A percentile compares a stretch with the other conserved stretches of the same genome.
phyloP scores from a whole-genome alignment of 352 stramenopile genomes.

The Peronospora farinosa region DNA sequence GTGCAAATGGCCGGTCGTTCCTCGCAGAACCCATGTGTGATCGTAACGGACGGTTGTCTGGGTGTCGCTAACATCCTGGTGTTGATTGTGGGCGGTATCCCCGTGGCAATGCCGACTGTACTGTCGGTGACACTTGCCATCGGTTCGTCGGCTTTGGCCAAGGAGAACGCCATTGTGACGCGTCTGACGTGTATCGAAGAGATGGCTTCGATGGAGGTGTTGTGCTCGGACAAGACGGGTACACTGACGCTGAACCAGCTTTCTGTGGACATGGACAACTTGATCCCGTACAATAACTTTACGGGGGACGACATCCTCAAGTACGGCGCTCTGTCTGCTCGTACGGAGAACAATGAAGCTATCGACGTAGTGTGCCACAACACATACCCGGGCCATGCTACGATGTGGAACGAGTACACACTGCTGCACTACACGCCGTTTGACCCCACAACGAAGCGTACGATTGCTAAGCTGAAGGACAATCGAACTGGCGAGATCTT shows the following conservation, averaged over 20 bases:
- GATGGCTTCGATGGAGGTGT: constrained; percentile 88
- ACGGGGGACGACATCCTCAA: constrained; percentile 51
- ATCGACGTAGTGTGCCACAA: constrained; percentile 72
- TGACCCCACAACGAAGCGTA: constrained; percentile 86
- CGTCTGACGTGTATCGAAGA: constrained; percentile 90
- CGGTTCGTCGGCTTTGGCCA: constrained; percentile 81
- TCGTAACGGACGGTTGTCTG: constrained; percentile 64
- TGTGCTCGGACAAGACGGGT: constrained; percentile 94
- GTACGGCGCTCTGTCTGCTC: constrained; percentile 49
- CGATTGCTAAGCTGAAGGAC: constrained; percentile 85
- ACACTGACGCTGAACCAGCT: constrained; percentile 95
- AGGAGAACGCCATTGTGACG: constrained; percentile 90
- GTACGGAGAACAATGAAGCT: constrained; percentile 71
- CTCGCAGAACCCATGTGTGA: constrained; percentile 78
- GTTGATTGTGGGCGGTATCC: constrained; percentile 89
- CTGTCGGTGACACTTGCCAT: constrained; percentile 89
- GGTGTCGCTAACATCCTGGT: constrained; percentile 78
- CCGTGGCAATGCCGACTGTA: constrained; percentile 91
- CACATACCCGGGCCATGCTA: constrained; percentile 76
- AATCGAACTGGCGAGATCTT: constrained; percentile 80
- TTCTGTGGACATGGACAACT: constrained; percentile 87
- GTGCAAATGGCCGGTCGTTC: constrained; percentile 71
- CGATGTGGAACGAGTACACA: constrained; percentile 69
- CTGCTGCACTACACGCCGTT: constrained; percentile 79
- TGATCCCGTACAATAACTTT: constrained; percentile 73